Conservation (phyloP, 2,329 filamentous ascomycete genomes). For the Ceratocystis albifundus region DNA sequence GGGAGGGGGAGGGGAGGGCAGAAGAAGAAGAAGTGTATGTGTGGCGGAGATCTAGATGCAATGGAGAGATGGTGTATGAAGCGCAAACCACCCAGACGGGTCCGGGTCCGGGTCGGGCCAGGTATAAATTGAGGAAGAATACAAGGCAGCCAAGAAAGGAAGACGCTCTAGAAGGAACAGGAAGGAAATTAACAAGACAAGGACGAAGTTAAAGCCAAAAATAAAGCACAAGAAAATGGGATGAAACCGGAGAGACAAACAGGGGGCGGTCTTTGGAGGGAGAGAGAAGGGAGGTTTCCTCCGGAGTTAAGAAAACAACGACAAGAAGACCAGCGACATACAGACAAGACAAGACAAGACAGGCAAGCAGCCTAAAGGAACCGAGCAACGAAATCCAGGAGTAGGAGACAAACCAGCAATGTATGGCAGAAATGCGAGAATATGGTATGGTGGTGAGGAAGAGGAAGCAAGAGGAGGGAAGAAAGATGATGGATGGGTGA, state of each 20-base stretch:
- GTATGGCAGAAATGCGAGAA: neutral
- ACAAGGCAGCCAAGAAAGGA: neutral
- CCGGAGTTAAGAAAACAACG: neutral
- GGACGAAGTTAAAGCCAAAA: neutral
- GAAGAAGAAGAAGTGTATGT: neutral
- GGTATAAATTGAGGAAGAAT: slow-evolving; percentile 1
- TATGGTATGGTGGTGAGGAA: too few species aligned
- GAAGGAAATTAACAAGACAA: neutral
- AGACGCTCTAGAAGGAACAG: neutral
- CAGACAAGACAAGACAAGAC: neutral
- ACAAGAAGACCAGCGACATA: neutral
- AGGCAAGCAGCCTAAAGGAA: neutral
- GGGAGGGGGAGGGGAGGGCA: neutral
- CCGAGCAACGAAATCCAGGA: neutral
- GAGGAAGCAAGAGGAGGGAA: too few species aligned
- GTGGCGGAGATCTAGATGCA: neutral
- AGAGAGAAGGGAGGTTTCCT: neutral
- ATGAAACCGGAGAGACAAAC: neutral
- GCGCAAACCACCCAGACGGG: neutral
- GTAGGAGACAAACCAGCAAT: neutral
- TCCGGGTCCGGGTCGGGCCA: neutral
- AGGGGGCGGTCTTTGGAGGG: neutral
- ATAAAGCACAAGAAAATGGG: neutral
- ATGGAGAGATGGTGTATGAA: neutral
- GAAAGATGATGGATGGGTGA: too few species aligned